Evolutionary conservation across 2,329 filamentous ascomycete species (phyloP), one percentile per base, ranked within the genome.

Genomic region (Periglandula ipomoeae): DNA sequence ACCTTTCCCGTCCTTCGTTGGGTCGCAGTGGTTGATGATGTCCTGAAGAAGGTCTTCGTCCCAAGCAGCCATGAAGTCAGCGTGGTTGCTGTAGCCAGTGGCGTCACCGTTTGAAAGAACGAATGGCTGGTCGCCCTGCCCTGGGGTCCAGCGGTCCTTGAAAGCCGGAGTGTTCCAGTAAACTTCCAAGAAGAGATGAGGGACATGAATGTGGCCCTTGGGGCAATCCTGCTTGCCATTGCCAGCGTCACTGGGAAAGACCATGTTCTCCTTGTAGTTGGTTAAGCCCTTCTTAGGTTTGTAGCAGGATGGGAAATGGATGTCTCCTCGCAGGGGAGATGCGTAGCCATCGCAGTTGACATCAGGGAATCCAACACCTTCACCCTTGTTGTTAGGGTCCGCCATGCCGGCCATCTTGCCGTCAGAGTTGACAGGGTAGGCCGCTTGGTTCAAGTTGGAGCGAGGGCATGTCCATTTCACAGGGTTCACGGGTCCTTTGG

Each of bases 261-360:
- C 73, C 73, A 84, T 83, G 70, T 87, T 87, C 56, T 72, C 75
- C 59, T 74, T 70, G 70, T 79, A 81, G 66, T 82, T 72, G 27
- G 71, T 66, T 37, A 82, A 69, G 49, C 77, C 80, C 42, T 75
- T 71, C 38, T 74, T 62, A 26, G 83, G 84, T 64, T 87, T 76
- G 75, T 85, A 87, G 72, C 84, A 87, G 5, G 81, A 82, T 5
- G 84, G 84, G 68, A 87, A 85, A 70, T 85, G 83, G 37, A 87
- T 68, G 55, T 87, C 82, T 49, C 77, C 74, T 35, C 83, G 79
- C 40, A 81, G 72, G 51, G 81, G 80, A 46, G 81, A 82, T 55
- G 71, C 73, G 49, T 67, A 72, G 46, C 78, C 75, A 58, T 85
- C 79, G 61, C 87, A 89, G 59, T 82, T 76, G 61, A 77, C 73